Conservation (phyloP, 2,329 filamentous ascomycete species). For the Arthrobotrys entomopaga region DNA sequence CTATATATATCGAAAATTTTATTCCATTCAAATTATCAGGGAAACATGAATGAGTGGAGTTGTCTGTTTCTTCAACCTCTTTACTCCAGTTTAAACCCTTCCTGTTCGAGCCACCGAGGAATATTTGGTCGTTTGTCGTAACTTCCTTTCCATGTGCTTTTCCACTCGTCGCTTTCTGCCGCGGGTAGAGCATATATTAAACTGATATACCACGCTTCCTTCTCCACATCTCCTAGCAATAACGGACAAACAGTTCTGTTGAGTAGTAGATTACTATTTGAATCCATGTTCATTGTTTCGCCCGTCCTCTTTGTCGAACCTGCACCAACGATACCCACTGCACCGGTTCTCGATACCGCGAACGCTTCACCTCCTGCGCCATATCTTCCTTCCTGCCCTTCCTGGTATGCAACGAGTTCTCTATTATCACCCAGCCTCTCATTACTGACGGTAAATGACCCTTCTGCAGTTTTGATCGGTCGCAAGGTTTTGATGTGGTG, state of each 20-base stretch:
- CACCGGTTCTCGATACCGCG: constrained; percentile 66
- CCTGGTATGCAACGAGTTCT: constrained; percentile 64
- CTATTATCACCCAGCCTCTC: constrained; percentile 68
- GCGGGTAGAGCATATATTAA: constrained; percentile 77
- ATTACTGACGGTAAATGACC: constrained; percentile 76
- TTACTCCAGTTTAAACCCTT: neutral
- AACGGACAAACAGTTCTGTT: constrained; percentile 77
- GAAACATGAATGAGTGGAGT: too few species aligned
- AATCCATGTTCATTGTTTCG: constrained; percentile 77
- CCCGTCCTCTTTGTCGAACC: constrained; percentile 65
- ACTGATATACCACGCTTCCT: constrained; percentile 73
- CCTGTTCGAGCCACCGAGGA: constrained; percentile 18
- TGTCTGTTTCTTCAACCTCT: neutral
- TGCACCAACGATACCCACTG: constrained; percentile 66
- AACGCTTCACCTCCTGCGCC: constrained; percentile 62
- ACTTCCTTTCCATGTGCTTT: constrained; percentile 10
- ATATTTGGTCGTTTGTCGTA: constrained; percentile 17
- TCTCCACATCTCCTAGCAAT: constrained; percentile 71
- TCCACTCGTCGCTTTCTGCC: constrained; percentile 26
- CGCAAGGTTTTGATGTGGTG: constrained; percentile 72
- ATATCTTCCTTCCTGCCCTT: constrained; percentile 63
- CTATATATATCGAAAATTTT: too few species aligned
- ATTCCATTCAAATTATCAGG: too few species aligned
- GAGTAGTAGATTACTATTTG: constrained; percentile 80
- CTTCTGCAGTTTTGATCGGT: constrained; percentile 76